Base-by-base conservation (phyloP, 495 filamentous ascomycete species). In the Lasiosphaeria miniovina region DNA sequence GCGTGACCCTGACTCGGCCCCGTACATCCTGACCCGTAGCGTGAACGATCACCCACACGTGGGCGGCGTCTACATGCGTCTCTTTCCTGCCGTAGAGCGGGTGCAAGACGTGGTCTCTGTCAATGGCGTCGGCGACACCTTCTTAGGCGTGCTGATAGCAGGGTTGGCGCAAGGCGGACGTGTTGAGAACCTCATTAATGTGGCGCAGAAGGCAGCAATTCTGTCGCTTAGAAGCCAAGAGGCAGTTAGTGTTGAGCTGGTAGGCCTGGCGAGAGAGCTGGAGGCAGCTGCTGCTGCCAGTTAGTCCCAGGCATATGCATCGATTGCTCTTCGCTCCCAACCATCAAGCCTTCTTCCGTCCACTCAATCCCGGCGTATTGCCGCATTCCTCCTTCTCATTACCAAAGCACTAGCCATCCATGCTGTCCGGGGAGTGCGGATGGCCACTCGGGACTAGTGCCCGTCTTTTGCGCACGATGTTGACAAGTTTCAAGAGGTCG, bases 81-180 rank as follows among this genome's bases (percentile, higher is more conserved):
- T 93, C 31, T 94, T 91, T 72, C 82, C 87, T 0, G 77, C 88
- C 12, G 81, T 80, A 3, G 86, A 89, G 73, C 68, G 74, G n/a
- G 75, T 96, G 1, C 71, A 80, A 14, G 83, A 91, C 35, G 78
- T 96, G 4, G 86, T 93, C 11, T 93, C 89, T 61, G 94, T 97
- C 11, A 98, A 97, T 69, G 94, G 93, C 0, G 92, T 91, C 0
- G 94, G 94, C 5, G 94, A 98, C 74, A 98, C 94, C 0, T 90
- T 97, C 63, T 75, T 94, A 3, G 94, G 93, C 4, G 88, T 90
- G 14, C 45, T 96, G 36, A 75, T 96, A 31, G 86, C 91, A 1
- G 88, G 89, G 3, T 58, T 84, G 58, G 74, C 79, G 15, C 73
- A 72, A 60, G 83, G 80, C 6, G 71, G 72, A 4, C 74, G 66